Evolutionary conservation across 2,329 filamentous ascomycete genomes (phyloP).

Genomic region (Ilyonectria mors-panacis): DNA sequence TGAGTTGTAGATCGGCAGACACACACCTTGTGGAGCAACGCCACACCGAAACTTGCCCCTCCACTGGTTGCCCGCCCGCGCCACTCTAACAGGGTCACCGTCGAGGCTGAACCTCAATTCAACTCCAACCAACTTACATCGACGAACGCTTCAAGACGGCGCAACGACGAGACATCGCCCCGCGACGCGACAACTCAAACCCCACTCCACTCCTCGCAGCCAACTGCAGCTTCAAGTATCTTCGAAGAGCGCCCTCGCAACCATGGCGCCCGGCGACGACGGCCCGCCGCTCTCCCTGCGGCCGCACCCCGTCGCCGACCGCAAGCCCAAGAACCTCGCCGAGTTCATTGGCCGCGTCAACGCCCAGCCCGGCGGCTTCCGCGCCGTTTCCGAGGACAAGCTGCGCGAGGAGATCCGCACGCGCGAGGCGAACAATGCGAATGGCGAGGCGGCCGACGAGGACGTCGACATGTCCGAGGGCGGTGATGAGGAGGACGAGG

Average conservation of each 20-base stretch:
- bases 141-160: not conserved
- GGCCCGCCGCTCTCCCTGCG: constrained; percentile 56
- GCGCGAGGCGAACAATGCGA: constrained; percentile 58
- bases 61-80: constrained; percentile 3
- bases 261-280: constrained; percentile 52
- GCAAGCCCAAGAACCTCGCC: constrained; percentile 73
- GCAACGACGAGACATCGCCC: not conserved
- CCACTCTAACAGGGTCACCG: not conserved
- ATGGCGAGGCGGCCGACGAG: constrained; percentile 61
- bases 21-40: not conserved
- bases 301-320: constrained; percentile 66
- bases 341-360: constrained; percentile 87
- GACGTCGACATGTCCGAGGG: constrained; percentile 64
- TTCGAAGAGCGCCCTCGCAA: constrained; percentile 4
- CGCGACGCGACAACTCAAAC: not conserved
- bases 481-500: constrained; percentile 55
- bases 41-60: constrained; percentile 5
- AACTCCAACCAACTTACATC: not conserved
- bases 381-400: constrained; percentile 81
- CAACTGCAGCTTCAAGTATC: constrained; percentile 15
- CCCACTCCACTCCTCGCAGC: not conserved
- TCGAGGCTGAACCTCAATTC: not conserved
- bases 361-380: constrained; percentile 83
- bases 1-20: not conserved
- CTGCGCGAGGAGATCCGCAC: constrained; percentile 77